phyloP scores from a whole-genome alignment of 2,329 filamentous ascomycete species.

The Ceratocystis variospora region DNA sequence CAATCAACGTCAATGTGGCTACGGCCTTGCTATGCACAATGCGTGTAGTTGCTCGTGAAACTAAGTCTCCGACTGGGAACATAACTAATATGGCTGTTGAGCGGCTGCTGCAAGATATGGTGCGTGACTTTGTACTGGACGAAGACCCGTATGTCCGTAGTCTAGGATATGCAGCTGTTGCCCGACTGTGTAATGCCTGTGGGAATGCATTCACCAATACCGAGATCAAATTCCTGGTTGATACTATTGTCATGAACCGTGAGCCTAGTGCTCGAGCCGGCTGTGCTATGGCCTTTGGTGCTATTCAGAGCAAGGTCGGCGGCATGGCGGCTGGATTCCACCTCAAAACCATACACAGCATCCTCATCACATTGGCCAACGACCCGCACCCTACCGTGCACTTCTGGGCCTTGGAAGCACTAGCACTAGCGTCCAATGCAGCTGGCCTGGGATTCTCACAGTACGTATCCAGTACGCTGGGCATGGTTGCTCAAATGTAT shows the following conservation, averaged over 20 bases:
- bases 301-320: constrained; percentile 87
- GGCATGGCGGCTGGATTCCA: constrained; percentile 96
- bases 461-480: constrained; percentile 79
- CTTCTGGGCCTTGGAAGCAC: constrained; percentile 85
- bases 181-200: constrained; percentile 67
- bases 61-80: constrained; percentile 56
- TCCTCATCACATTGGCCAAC: constrained; percentile 93
- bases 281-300: constrained; percentile 83
- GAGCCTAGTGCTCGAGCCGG: constrained; percentile 88
- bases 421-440: constrained; percentile 77
- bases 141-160: constrained; percentile 75
- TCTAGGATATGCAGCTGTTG: constrained; percentile 72
- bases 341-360: constrained; percentile 91
- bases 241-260: constrained; percentile 85
- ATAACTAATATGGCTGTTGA: constrained; percentile 64
- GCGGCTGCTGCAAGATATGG: constrained; percentile 66
- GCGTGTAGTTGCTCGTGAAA: constrained; percentile 74
- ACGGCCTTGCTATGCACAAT: constrained; percentile 67
- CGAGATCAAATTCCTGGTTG: constrained; percentile 82
- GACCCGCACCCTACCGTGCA: constrained; percentile 92
- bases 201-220: constrained; percentile 80
- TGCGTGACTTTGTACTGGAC: constrained; percentile 60
- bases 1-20: constrained; percentile 81
- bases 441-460: constrained; percentile 83
- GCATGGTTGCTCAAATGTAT: constrained; percentile 88